Evolutionary conservation across 805 yeast genomes (phyloP).

Genomic region (Kodamaea sagamina): DNA sequence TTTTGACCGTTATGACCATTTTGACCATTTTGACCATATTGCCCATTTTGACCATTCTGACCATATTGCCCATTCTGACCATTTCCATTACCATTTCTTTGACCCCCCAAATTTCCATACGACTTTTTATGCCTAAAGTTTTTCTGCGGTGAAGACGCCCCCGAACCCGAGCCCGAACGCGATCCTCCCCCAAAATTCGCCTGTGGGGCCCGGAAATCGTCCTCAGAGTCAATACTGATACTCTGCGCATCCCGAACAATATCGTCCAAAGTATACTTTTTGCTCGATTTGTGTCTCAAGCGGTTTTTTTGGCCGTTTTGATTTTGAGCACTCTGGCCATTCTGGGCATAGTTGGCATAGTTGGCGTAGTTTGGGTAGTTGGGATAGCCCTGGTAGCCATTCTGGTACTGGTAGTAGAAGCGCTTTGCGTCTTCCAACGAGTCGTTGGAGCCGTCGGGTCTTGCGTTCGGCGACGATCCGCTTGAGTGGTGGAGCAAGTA

Average conservation of each 20-base stretch:
- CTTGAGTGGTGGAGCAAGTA: constrained; percentile 24
- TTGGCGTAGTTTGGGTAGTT: no score
- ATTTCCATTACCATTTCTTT: not conserved
- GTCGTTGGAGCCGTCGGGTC: not conserved
- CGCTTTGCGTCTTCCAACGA: constrained; percentile 1
- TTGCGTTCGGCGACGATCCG: constrained; percentile 5
- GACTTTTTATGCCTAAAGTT: constrained; percentile 9
- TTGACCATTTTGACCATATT: no score
- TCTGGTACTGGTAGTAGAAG: not conserved
- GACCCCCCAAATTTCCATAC: constrained; percentile 8
- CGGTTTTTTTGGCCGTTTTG: constrained; percentile 4
- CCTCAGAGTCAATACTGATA: constrained; percentile 31
- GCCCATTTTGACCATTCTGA: not conserved
- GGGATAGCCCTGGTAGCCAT: not conserved
- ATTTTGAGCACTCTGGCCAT: not conserved
- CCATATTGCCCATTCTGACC: not conserved
- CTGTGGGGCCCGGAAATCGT: constrained; percentile 9
- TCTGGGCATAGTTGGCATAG: no score
- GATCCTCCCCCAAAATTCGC: constrained; percentile 5
- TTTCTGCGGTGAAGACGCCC: constrained; percentile 4
- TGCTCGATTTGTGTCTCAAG: constrained; percentile 6
- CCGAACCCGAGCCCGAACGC: constrained; percentile 6
- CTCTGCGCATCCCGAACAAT: constrained; percentile 30
- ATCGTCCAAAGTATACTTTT: constrained; percentile 22
- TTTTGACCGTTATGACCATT: not conserved